Percentiles rank a stretch among this genome's conserved stretches.
These are phyloP conservation scores for Ophiostoma populinum DNA, from an alignment of 2,329 filamentous ascomycete genomes.

Conservation along the genomic window DNA sequence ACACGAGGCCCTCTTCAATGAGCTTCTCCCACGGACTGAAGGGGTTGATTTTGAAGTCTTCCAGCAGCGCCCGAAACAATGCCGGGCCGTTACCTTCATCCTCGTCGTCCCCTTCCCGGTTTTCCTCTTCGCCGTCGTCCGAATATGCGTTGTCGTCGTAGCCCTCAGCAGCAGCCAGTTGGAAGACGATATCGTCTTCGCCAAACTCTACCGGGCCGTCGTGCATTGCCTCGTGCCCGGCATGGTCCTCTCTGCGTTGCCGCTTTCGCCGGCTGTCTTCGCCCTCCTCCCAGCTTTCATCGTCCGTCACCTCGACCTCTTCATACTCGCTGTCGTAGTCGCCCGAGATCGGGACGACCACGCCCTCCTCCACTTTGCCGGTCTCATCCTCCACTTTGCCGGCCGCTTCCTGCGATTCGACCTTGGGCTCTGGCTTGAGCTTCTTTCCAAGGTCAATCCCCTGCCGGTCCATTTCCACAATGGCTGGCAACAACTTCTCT, in stretches of 20 bases:
- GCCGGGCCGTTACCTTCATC: constrained; percentile 50
- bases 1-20: constrained; percentile 62
- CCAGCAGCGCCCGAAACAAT: constrained; percentile 71
- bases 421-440: not conserved
- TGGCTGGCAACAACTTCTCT: constrained; percentile 64
- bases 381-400: not conserved
- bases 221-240: constrained; percentile 15
- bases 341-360: constrained; percentile 9
- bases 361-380: not conserved
- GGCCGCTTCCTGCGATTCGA: not conserved
- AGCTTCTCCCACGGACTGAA: constrained; percentile 87
- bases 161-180: constrained; percentile 52
- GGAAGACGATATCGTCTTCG: constrained; percentile 86
- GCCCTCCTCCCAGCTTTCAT: constrained; percentile 31
- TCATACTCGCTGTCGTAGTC: constrained; percentile 60
- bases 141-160: constrained; percentile 65
- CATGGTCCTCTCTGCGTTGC: constrained; percentile 30
- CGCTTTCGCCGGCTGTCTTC: constrained; percentile 22
- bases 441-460: constrained; percentile 27
- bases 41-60: constrained; percentile 67
- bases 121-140: constrained; percentile 64
- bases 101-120: constrained; percentile 40
- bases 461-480: constrained; percentile 55
- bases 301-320: constrained; percentile 51
- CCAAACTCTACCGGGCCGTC: constrained; percentile 56